phyloP scores from a whole-genome alignment of 768 basidiomycete species.

The Kockovaella imperatae region DNA sequence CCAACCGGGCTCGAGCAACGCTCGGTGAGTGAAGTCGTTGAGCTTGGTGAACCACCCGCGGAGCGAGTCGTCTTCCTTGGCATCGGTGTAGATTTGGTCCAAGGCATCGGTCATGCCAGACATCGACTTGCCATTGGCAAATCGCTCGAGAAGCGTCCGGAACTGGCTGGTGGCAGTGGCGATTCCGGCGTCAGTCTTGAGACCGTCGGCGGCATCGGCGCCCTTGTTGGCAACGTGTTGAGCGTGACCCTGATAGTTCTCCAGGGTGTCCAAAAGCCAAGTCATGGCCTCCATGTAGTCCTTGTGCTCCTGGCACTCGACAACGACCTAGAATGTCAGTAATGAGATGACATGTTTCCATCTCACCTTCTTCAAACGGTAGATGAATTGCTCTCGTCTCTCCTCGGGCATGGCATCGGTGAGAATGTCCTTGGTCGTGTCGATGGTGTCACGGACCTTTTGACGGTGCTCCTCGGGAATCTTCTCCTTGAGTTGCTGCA shows the following conservation, averaged over 20 bases:
- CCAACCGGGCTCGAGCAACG: constrained; percentile 73
- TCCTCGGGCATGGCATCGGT: constrained; percentile 82
- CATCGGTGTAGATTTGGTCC: constrained; percentile 64
- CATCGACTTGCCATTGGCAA: constrained; percentile 68
- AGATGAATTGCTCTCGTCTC: constrained; percentile 85
- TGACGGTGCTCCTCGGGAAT: constrained; percentile 66
- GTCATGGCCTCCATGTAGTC: constrained; percentile 67
- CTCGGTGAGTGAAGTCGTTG: constrained; percentile 60
- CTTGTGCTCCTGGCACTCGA: constrained; percentile 86
- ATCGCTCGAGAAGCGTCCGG: constrained; percentile 77
- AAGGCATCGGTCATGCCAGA: constrained; percentile 62
- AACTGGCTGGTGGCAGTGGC: constrained; percentile 56
- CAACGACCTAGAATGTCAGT: constrained; percentile 47
- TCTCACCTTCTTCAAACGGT: constrained; percentile 76
- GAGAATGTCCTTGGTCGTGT: constrained; percentile 61
- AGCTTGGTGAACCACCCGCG: constrained; percentile 63
- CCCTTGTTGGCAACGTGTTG: constrained; percentile 46
- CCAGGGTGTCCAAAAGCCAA: constrained; percentile 48
- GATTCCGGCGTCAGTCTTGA: constrained; percentile 54
- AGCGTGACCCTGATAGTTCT: constrained; percentile 51
- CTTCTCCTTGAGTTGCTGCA: constrained; percentile 50
- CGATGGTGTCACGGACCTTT: constrained; percentile 50
- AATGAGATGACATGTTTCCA: not conserved
- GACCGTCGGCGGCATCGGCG: constrained; percentile 37
- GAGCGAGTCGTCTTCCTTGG: constrained; percentile 65